A percentile compares a stretch with the other conserved stretches of the same genome.
Evolutionary conservation across 1,284 basidiomycete species (phyloP).

Genomic region (Ustilago shanxiensis): DNA sequence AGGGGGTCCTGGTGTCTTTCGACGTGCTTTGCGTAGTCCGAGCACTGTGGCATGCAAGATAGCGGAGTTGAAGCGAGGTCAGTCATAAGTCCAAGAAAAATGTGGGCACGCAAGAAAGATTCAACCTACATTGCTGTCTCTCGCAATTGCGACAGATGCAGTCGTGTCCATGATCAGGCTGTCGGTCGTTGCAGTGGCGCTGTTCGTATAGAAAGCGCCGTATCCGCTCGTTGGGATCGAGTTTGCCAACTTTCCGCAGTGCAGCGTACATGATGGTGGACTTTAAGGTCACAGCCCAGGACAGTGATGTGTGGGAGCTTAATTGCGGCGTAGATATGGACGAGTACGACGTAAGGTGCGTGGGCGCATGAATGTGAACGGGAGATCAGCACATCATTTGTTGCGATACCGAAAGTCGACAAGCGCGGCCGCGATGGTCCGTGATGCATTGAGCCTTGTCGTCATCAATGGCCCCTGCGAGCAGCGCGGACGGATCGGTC

Average conservation of each 20-base stretch:
- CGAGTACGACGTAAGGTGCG: too few species aligned
- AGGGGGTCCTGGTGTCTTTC: neutral
- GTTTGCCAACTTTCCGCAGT: slow-evolving; percentile 8
- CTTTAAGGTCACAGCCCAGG: neutral
- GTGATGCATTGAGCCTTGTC: neutral
- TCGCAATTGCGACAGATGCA: slow-evolving; percentile 22
- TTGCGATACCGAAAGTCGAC: neutral
- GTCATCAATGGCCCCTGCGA: neutral
- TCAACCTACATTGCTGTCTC: slow-evolving; percentile 19
- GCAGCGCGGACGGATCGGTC: neutral
- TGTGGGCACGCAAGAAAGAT: neutral
- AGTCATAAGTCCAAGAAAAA: neutral
- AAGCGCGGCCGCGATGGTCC: neutral
- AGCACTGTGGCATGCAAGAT: slow-evolving; percentile 16
- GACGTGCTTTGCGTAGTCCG: slow-evolving; percentile 13
- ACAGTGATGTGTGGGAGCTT: too few species aligned
- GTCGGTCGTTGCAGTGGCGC: neutral
- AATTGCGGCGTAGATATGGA: neutral
- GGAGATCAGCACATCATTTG: neutral
- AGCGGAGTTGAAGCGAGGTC: neutral
- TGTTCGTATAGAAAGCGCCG: slow-evolving; percentile 4
- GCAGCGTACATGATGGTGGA: slow-evolving; percentile 23
- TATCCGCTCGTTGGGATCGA: slow-evolving; percentile 11
- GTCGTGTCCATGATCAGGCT: slow-evolving; percentile 5
- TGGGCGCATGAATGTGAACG: too few species aligned